Evolutionary conservation across 495 filamentous ascomycete genomes (phyloP), one percentile per base, ranked within the genome.

Genomic region (Cercophora newfieldiana): DNA sequence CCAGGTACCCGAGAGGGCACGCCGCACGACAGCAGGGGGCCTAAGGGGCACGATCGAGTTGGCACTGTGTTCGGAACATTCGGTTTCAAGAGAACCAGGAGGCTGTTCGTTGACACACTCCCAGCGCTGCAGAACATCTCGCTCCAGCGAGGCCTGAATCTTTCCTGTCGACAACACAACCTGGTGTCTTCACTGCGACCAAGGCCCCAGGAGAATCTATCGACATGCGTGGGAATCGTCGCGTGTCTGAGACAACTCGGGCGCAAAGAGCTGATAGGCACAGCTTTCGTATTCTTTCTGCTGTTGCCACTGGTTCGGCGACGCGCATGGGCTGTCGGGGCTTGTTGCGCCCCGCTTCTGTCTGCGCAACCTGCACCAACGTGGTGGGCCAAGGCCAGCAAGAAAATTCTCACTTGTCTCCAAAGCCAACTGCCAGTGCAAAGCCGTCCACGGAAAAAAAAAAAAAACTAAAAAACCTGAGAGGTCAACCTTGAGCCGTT

Each of bases 21-120:
- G n/a, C n/a, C n/a, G n/a, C 57, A 29, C 26, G 47, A 31, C 8
- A 24, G 59, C 12, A 37, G 58, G 58, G 58, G 31, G 37, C 22
- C n/a, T 19, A n/a, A 48, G 54, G 63, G 54, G 53, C 18, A 54
- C 21, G 12, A 24, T 28, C 47, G 28, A 28, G 16, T 18, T 21
- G 33, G 65, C 65, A 67, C 65, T 67, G 65, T 67, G 65, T 67
- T 63, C 65, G 65, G 65, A 67, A 63, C 60, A 31, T 56, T 67
- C 65, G 60, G 65, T 67, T 67, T 67, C 65, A 67, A 66, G 53
- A 48, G 14, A 24, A 28, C 37, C 65, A 48, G 50, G 59, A 25
- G 49, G 33, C 21, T 30, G 18, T 51, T n/a, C 30, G 59, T 31
- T 44, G 37, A 44, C 18, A n/a, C n/a, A n/a, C n/a, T n/a, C n/a